Conservation (phyloP, 164 flowering plant species). For the Tinospora cordifolia region DNA sequence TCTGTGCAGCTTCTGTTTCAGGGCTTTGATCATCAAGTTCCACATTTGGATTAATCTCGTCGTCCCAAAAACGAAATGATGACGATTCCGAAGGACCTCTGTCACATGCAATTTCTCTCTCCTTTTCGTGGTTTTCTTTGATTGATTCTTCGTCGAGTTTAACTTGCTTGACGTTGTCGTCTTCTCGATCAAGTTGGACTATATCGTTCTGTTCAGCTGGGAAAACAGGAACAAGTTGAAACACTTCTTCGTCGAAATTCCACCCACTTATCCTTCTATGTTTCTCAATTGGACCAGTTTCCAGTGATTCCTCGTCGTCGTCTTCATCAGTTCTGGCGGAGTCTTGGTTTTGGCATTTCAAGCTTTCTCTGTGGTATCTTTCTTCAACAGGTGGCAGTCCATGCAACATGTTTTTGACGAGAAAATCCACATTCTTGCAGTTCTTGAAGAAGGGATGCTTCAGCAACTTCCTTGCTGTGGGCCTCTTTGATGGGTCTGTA, state of each 20-base stretch:
- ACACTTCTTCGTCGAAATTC: constrained; percentile 65
- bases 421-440: constrained; percentile 42
- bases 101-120: not conserved
- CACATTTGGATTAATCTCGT: not conserved
- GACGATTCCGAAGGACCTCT: not conserved
- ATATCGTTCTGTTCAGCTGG: constrained; percentile 24
- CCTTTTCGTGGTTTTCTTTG: not conserved
- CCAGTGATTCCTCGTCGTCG: constrained; percentile 30
- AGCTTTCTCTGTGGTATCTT: constrained; percentile 32
- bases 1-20: not conserved
- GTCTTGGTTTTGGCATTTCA: constrained; percentile 4
- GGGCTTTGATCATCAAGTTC: not conserved
- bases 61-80: not conserved
- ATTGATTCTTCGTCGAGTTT: constrained; percentile 13
- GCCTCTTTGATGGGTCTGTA: constrained; percentile 64
- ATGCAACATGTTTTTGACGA: constrained; percentile 46
- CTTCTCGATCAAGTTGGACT: not conserved
- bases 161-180: constrained; percentile 10
- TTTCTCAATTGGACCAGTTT: constrained; percentile 19
- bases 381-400: constrained; percentile 67
- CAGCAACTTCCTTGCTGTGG: constrained; percentile 56
- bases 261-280: constrained; percentile 81
- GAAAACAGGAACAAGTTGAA: constrained; percentile 56
- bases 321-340: constrained; percentile 1
- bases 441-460: constrained; percentile 75